phyloP scores from a whole-genome alignment of 352 stramenopile genomes.

The Poterioochromonas sp. region DNA sequence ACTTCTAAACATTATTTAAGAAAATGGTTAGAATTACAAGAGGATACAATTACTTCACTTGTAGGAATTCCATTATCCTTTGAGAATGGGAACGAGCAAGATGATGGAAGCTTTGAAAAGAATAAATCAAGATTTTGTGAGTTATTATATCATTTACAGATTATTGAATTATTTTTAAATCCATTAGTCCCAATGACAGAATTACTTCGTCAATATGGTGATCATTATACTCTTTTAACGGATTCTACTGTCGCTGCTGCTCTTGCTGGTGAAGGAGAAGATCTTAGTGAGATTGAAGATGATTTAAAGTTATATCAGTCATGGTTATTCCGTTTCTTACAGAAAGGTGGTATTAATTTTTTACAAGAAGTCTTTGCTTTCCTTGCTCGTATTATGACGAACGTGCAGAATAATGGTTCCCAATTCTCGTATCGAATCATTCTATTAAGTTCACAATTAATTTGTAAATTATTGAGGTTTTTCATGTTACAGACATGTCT shows the following conservation, averaged over 20 bases:
- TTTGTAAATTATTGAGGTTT: background rate
- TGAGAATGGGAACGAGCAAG: too few species aligned
- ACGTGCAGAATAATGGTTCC: too few species aligned
- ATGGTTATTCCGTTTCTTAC: too few species aligned
- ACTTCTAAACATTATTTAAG: background rate
- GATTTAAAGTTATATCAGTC: too few species aligned
- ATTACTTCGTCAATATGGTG: background rate
- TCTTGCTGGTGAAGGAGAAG: background rate
- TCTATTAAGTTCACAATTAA: background rate
- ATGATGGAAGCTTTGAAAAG: too few species aligned
- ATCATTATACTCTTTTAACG: background rate
- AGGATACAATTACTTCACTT: background rate
- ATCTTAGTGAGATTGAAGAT: background rate
- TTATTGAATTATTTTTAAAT: background rate
- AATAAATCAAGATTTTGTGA: background rate
- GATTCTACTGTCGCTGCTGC: background rate
- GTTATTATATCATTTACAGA: background rate
- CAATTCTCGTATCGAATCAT: background rate
- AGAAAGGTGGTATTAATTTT: background rate
- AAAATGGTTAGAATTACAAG: background rate
- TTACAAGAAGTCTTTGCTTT: background rate
- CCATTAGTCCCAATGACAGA: background rate
- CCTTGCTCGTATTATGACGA: background rate
- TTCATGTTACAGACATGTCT: background rate
- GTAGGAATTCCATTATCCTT: background rate